These are phyloP conservation scores for Fusarium palustre DNA, from an alignment of 2,329 filamentous ascomycete genomes.

Conservation along the genomic window DNA sequence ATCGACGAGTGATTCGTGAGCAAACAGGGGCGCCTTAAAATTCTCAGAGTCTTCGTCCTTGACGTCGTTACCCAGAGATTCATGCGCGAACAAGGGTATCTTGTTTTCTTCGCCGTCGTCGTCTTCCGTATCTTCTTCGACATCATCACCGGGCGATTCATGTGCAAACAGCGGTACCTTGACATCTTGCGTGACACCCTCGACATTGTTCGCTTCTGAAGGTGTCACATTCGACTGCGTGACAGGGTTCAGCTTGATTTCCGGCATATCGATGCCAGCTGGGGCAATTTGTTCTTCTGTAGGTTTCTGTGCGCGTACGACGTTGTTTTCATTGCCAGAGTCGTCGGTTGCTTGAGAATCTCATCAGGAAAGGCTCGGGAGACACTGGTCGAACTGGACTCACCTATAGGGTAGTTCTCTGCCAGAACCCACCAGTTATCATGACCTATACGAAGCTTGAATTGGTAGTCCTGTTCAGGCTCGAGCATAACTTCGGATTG, in stretches of 20 bases:
- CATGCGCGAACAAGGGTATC: slow-evolving; percentile 61
- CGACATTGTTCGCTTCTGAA: slow-evolving; percentile 14
- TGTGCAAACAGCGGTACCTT: slow-evolving; percentile 60
- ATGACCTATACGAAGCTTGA: slow-evolving; percentile 77
- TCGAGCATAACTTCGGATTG: slow-evolving; percentile 66
- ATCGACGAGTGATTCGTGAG: slow-evolving; percentile 23
- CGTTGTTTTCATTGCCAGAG: slow-evolving; percentile 62
- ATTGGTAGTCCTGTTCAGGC: slow-evolving; percentile 72
- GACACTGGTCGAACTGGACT: slow-evolving; percentile 34
- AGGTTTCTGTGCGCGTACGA: slow-evolving; percentile 50
- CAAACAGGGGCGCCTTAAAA: slow-evolving; percentile 35
- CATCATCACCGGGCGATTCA: slow-evolving; percentile 57
- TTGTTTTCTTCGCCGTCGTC: slow-evolving; percentile 47
- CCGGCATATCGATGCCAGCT: slow-evolving; percentile 19
- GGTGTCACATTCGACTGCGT: slow-evolving; percentile 6
- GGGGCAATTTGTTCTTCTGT: slow-evolving; percentile 28
- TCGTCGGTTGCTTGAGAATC: slow-evolving; percentile 53
- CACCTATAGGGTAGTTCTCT: slow-evolving; percentile 70
- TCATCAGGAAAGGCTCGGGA: slow-evolving; percentile 5
- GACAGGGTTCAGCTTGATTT: slow-evolving; percentile 23
- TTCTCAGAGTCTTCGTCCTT: slow-evolving; percentile 51
- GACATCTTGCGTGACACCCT: slow-evolving; percentile 29
- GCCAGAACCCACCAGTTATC: slow-evolving; percentile 79
- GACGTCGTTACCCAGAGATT: slow-evolving; percentile 57
- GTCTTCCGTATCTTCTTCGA: slow-evolving; percentile 47